Conservation (phyloP, 352 stramenopile species). For the Phytopythium montanum region DNA sequence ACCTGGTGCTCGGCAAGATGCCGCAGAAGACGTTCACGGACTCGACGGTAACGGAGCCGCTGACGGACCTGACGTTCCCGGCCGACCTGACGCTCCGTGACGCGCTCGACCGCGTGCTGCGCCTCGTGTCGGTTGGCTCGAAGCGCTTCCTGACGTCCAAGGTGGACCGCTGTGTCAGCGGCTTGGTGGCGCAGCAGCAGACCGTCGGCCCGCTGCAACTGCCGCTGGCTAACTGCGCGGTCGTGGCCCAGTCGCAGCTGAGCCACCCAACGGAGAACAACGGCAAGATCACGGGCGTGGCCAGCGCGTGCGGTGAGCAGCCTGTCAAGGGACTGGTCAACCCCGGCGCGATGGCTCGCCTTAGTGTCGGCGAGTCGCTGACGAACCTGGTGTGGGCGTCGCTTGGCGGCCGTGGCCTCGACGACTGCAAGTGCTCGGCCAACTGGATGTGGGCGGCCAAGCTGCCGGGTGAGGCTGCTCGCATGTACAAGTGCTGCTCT, state of each 20-base stretch:
- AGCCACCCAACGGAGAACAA: conserved; percentile 46
- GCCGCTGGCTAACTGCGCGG: conserved; percentile 95
- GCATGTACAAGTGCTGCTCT: conserved; percentile 98
- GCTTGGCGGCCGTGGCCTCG: conserved; percentile 86
- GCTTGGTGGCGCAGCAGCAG: conserved; percentile 98
- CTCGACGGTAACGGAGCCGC: conserved; percentile 49
- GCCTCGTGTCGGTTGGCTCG: conserved; percentile 95
- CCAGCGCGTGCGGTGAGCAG: conserved; percentile 96
- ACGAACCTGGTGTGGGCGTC: conserved; percentile 99
- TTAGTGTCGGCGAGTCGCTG: conserved; percentile 97
- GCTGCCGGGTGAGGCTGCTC: conserved; percentile 96
- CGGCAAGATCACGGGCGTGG: conserved; percentile 91
- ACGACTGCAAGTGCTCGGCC: conserved; percentile 96
- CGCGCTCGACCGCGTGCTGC: conserved; percentile 94
- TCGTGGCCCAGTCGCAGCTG: conserved; percentile 97
- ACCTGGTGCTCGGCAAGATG: conserved; percentile 98
- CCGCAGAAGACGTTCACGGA: conserved; percentile 98
- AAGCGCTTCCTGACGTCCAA: conserved; percentile 98
- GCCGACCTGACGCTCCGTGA: conserved; percentile 85
- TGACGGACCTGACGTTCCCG: conserved; percentile 74
- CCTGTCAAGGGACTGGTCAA: conserved; percentile 97
- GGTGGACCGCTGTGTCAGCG: conserved; percentile 98
- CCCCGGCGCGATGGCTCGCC: conserved; percentile 93
- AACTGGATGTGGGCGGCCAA: conserved; percentile 99
- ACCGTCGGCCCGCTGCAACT: conserved; percentile 97